Evolutionary conservation across 163 green algal genomes (phyloP).

Genomic region (Picocystis sp.): DNA sequence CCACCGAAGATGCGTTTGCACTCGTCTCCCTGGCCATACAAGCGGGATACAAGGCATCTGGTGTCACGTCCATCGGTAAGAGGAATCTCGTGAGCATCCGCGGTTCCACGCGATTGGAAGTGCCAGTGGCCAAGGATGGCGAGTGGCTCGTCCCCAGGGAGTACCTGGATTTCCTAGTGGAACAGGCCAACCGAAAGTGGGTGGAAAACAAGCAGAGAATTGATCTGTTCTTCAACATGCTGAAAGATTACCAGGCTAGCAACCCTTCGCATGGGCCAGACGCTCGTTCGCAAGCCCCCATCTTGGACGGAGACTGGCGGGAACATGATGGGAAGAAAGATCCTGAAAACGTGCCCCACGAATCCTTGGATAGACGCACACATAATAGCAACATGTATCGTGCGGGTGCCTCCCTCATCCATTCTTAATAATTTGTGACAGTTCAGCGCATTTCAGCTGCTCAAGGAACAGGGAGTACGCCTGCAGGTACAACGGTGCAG

Average conservation of each 20-base stretch:
- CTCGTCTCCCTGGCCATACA: conserved; percentile 29
- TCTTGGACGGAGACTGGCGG: too few relatives aligned
- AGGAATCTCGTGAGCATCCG: conserved; percentile 31
- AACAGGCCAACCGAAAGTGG: conserved; percentile 42
- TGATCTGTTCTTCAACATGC: conserved; percentile 19
- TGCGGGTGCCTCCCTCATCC: too few relatives aligned
- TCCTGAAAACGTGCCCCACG: too few relatives aligned
- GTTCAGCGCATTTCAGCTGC: too few relatives aligned
- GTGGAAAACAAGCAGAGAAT: conserved; percentile 31
- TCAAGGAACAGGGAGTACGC: too few relatives aligned
- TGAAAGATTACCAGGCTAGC: conserved; percentile 5
- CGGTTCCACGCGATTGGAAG: conserved; percentile 47
- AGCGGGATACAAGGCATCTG: conserved; percentile 49
- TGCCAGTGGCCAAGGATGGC: conserved; percentile 33
- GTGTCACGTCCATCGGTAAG: conserved; percentile 17
- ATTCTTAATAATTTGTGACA: too few relatives aligned
- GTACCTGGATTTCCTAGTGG: conserved; percentile 31
- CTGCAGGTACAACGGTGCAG: too few relatives aligned
- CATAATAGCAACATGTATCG: too few relatives aligned
- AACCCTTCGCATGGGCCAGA: background rate
- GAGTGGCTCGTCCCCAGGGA: conserved; percentile 27
- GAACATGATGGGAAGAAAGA: too few relatives aligned
- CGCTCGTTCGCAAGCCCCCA: too few relatives aligned
- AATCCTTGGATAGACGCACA: too few relatives aligned
- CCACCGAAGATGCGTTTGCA: conserved; percentile 15